A percentile compares a stretch with the other conserved stretches of the same genome.
phyloP scores from a whole-genome alignment of 352 stramenopile genomes.

The Pythium oligandrum region DNA sequence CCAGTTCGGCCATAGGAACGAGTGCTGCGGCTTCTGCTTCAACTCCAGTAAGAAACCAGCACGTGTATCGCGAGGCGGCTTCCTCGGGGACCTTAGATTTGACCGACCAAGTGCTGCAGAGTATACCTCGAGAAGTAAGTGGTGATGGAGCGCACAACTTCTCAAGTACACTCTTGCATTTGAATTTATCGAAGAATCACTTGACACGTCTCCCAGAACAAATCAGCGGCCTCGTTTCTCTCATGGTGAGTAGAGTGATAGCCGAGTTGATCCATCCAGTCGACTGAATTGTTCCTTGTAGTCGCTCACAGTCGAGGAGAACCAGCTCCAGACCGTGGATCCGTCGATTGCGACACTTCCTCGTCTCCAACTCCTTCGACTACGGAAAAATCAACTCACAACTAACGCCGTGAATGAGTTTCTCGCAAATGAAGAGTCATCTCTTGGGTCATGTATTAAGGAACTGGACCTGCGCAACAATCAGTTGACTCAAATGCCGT shows the following conservation, averaged over 20 bases:
- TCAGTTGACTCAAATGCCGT: slow-evolving; percentile 33
- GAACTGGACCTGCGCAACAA: slow-evolving; percentile 81
- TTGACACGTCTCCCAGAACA: slow-evolving; percentile 34
- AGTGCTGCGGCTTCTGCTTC: neutral
- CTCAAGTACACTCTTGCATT: slow-evolving; percentile 40
- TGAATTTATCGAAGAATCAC: slow-evolving; percentile 70
- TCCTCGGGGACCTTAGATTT: slow-evolving; percentile 52
- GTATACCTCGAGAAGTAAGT: slow-evolving; percentile 26
- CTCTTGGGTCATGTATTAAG: slow-evolving; percentile 17
- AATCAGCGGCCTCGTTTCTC: slow-evolving; percentile 17
- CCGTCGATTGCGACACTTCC: slow-evolving; percentile 34
- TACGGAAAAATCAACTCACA: slow-evolving; percentile 74
- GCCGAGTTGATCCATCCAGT: too few relatives aligned
- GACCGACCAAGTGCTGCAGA: slow-evolving; percentile 23
- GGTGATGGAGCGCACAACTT: slow-evolving; percentile 26
- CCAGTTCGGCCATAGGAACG: neutral
- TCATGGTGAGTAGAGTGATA: too few relatives aligned
- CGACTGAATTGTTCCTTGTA: slow-evolving; percentile 11
- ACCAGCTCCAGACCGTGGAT: slow-evolving; percentile 45
- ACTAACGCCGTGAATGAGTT: slow-evolving; percentile 36
- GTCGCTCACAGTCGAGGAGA: slow-evolving; percentile 70
- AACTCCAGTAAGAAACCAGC: slow-evolving; percentile 11
- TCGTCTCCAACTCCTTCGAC: slow-evolving; percentile 48
- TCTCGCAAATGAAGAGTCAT: slow-evolving; percentile 16
- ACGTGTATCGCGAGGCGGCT: slow-evolving; percentile 54